These are phyloP conservation scores for Schizophyllum commune DNA, from an alignment of 1,284 basidiomycete genomes.

Conservation along the genomic window DNA sequence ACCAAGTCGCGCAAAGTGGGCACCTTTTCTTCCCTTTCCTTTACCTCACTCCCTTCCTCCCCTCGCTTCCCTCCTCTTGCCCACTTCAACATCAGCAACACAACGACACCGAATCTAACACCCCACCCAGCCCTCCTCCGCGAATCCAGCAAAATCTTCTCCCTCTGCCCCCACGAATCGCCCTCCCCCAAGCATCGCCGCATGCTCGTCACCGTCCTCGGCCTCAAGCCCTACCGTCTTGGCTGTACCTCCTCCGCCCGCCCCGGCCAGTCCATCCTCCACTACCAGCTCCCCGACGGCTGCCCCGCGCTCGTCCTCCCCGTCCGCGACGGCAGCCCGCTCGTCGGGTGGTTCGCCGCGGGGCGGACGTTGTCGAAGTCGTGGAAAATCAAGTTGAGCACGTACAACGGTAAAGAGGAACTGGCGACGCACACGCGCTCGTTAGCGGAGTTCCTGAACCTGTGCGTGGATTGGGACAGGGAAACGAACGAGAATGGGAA, in stretches of 20 bases:
- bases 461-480: slow-evolving; percentile 57
- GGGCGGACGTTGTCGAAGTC: slow-evolving; percentile 45
- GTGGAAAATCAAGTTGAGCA: slow-evolving; percentile 31
- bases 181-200: slow-evolving; percentile 30
- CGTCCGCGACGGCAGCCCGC: slow-evolving; percentile 48
- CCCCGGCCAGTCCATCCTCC: slow-evolving; percentile 53
- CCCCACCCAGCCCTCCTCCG: not conserved
- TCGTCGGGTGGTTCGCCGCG: slow-evolving; percentile 49
- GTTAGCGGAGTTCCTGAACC: slow-evolving; percentile 48
- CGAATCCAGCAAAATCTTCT: not conserved
- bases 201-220: slow-evolving; percentile 46
- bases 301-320: slow-evolving; percentile 54
- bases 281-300: slow-evolving; percentile 53
- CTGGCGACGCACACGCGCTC: slow-evolving; percentile 47
- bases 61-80: too few species aligned
- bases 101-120: too few species aligned
- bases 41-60: too few species aligned
- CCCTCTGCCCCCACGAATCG: not conserved
- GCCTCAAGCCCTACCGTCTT: slow-evolving; percentile 50
- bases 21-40: too few species aligned
- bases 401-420: not conserved
- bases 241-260: slow-evolving; percentile 53
- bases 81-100: too few species aligned
- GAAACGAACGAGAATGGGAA: not conserved
- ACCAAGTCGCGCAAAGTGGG: not conserved